phyloP scores from a whole-genome alignment of 1,139 yeast genomes.

The Insectozyma bohioensis region DNA sequence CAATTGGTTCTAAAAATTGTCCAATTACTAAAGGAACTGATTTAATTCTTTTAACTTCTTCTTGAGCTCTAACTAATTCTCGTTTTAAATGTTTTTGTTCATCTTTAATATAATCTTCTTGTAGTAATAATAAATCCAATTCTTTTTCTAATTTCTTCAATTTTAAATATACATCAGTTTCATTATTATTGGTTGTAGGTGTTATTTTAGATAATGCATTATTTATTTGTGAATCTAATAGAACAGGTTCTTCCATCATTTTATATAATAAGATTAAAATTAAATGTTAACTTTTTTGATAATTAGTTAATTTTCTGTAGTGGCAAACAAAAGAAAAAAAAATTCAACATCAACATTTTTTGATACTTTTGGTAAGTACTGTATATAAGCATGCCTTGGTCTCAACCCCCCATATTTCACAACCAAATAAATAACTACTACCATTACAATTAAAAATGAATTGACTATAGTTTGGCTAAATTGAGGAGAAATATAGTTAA shows the following conservation, averaged over 20 bases:
- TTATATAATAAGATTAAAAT: no score
- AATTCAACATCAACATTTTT: no score
- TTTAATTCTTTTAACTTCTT: conserved; percentile 95
- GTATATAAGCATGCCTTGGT: no score
- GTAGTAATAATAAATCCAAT: conserved; percentile 75
- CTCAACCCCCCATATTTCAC: no score
- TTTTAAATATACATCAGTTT: conserved; percentile 69
- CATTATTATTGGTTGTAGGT: conserved; percentile 2
- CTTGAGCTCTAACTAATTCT: conserved; percentile 95
- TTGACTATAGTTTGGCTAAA: no score
- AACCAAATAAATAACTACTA: no score
- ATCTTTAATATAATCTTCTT: conserved; percentile 95
- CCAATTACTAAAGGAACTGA: conserved; percentile 98
- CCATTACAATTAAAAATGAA: no score
- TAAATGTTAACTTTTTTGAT: no score
- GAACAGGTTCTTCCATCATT: conserved; percentile 24
- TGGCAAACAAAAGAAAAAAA: conserved; percentile 7
- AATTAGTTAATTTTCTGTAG: no score
- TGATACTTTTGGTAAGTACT: no score
- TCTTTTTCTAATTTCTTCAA: conserved; percentile 89
- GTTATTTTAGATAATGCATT: conserved; percentile 10
- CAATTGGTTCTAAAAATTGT: conserved; percentile 96
- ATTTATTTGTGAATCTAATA: conserved; percentile 16
- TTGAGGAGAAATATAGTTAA: no score
- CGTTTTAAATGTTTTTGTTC: conserved; percentile 96